Evolutionary conservation across 2,329 filamentous ascomycete genomes (phyloP).

Genomic region (Fusarium sambucinum): DNA sequence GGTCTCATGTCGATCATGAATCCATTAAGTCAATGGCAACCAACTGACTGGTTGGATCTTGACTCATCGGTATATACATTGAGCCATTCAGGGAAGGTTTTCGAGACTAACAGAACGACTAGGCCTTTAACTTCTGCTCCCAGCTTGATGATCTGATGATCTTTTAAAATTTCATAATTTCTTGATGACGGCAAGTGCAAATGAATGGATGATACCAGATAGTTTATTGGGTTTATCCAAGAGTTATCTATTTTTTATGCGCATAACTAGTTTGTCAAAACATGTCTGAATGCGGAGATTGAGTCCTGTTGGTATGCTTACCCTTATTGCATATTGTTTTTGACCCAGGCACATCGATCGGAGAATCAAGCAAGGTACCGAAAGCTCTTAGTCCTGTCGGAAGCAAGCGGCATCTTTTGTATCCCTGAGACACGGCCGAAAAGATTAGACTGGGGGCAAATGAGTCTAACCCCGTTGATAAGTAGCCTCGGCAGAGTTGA

Average conservation of each 20-base stretch:
- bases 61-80: conserved; percentile 14
- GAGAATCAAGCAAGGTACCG: neutral
- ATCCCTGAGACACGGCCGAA: neutral
- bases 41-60: conserved; percentile 28
- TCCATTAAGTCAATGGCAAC: conserved; percentile 22
- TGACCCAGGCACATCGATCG: neutral
- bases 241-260: neutral
- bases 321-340: neutral
- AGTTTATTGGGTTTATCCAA: neutral
- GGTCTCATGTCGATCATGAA: conserved; percentile 12
- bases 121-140: conserved; percentile 24
- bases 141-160: conserved; percentile 22
- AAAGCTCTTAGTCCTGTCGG: neutral
- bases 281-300: neutral
- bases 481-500: neutral
- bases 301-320: neutral
- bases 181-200: neutral
- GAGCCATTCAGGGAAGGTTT: rapidly evolving
- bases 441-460: neutral
- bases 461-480: neutral
- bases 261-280: neutral
- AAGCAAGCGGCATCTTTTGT: neutral
- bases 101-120: neutral
- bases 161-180: neutral
- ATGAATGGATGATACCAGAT: neutral